Evolutionary conservation across 2,329 filamentous ascomycete species (phyloP), one percentile per base, ranked within the genome.

Genomic region (Clonostachys solani): DNA sequence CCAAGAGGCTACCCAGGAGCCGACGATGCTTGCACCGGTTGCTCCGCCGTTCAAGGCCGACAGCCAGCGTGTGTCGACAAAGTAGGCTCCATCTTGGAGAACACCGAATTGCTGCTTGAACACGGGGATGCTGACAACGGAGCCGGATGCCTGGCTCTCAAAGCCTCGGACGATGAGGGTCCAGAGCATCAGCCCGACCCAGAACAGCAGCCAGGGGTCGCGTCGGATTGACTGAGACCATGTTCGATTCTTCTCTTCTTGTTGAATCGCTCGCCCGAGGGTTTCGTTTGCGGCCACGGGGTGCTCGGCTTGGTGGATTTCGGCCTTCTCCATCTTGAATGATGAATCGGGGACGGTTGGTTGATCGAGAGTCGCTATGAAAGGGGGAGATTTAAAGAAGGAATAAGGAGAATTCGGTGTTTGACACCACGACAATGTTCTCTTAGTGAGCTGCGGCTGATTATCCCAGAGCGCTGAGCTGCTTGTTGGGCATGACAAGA

Each of bases 161-260:
- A 61, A 61, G 3, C 59, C 59, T 5, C 59, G 58, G 3, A 61
- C 57, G 16, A 60, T 57, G 9, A 61, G 43, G 1, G 59, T 61
- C 59, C 57, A 61, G 5, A 61, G 56, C 59, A 61, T 61, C 5
- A 60, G 56, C 2, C 53, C 58, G 2, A 59, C 58, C 60, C 58
- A 62, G 33, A 62, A 52, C 1, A 62, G 49, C 13, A 62, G 58
- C 49, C 56, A 54, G 16, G 60, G 60, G 19, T 62, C 59, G 4
- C 53, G 52, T 5, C 55, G 56, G 1, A 62, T 47, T 2, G 59
- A 59, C 41, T 62, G 47, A 4, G 49, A 8, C 34, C 57, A 58
- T 1, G 55, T 58, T 23, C 56, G 45, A 15, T 54, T 62, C 12
- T 57, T 56, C 15, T 62, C 59, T 35, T 62, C 55, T 10, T 60